Conservation (phyloP, 192 early-diverging fungal species). For the Tieghemiomyces parasiticus region DNA sequence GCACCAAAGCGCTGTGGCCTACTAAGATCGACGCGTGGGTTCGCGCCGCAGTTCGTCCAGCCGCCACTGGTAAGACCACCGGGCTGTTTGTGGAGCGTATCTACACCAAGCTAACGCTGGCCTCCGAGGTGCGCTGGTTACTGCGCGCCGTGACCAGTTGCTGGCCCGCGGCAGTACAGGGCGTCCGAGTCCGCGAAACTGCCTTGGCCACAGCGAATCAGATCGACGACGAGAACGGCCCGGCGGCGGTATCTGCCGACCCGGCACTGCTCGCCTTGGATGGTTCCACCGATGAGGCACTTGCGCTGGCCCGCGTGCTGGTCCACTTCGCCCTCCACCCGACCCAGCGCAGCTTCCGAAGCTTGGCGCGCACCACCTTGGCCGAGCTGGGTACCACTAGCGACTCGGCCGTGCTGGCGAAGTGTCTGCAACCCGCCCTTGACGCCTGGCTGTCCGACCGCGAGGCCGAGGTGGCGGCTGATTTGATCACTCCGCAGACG, state of each 20-base stretch:
- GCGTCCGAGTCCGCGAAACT: not conserved
- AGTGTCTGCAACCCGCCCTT: not conserved
- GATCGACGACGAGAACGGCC: not conserved
- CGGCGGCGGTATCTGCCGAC: too few relatives aligned
- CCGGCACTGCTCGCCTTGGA: not conserved
- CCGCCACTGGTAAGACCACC: not conserved
- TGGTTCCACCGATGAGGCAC: not conserved
- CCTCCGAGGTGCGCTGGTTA: constrained; percentile 4
- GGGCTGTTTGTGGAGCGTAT: not conserved
- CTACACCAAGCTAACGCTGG: not conserved
- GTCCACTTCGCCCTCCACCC: constrained; percentile 1
- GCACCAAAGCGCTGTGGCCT: not conserved
- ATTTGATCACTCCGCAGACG: not conserved
- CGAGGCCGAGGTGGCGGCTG: not conserved
- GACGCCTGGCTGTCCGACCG: not conserved
- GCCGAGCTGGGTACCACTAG: not conserved
- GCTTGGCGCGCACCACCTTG: not conserved
- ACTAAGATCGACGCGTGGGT: not conserved
- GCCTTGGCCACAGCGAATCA: not conserved
- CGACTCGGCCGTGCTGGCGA: not conserved
- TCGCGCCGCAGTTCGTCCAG: not conserved
- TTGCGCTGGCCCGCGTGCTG: not conserved
- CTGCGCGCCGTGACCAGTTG: not conserved
- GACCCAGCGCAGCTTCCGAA: not conserved
- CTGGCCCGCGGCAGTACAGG: not conserved